Base-by-base conservation (phyloP, 805 yeast genomes). In the Isabelozyma pseudorhagii region DNA sequence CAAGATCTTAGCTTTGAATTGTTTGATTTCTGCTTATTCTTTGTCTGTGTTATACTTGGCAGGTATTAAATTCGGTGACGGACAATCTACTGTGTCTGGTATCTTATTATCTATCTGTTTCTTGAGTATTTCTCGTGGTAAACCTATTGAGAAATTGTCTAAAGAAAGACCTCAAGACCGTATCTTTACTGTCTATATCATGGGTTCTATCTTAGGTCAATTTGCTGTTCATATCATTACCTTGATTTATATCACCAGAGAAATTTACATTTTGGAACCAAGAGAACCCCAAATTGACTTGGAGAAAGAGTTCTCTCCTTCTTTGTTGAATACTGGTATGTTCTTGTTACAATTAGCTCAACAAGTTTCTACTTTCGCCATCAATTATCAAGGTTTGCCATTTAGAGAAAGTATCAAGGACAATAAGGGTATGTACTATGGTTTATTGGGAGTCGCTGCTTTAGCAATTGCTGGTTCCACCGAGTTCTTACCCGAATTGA, bases 11-110 rank as follows among this genome's bases (percentile, higher is more conserved):
- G 99, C 99, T 0, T 80, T 94, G 74, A 94, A 94, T 71, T 94
- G 98, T 81, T 79, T 94, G 76, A 91, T 94, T 71, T 86, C 96
- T 57, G 99, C 99, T 31, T 94, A 94, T 68, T 91, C 98, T 2
- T 78, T 93, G 61, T 89, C 97, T 41, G 97, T 94, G 39, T 81
- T 94, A 64, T 94, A 89, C 69, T 78, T 94, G 61, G 97, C 98
- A 11, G 99, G 99, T 71, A 96, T 94, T 63, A 94, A 94, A 72
- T 90, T 93, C 68, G 97, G 99, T 61, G 99, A 94, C 71, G 96
- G 90, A 31, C 99, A 94, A 76, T 90, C 96, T n/a, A 93, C 98
- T 15, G 86, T 88, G 47, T 89, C 97, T n/a, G 99, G 99, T 53
- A 67, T 94, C 55, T 78, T 94, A 61, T 78, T 94, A 66, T 85